phyloP scores from a whole-genome alignment of 805 yeast genomes.

The Hanseniaspora mollemarum region DNA sequence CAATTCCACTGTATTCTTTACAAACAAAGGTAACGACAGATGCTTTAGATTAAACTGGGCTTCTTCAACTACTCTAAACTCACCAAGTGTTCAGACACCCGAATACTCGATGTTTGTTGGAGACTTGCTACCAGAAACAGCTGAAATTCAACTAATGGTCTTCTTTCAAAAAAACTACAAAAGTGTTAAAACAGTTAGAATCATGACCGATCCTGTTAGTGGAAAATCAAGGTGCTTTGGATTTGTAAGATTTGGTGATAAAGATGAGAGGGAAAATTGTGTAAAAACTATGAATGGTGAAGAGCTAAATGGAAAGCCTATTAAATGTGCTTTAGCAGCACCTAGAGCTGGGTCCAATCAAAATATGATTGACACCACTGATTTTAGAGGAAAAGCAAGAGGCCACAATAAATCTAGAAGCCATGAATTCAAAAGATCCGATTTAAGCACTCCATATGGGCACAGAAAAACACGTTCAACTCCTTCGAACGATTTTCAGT shows the following conservation, averaged over 20 bases:
- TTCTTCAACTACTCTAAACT: slow-evolving; percentile 61
- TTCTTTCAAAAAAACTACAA: slow-evolving; percentile 55
- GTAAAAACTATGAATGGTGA: slow-evolving; percentile 65
- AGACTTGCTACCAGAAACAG: slow-evolving; percentile 63
- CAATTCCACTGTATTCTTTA: slow-evolving; percentile 17
- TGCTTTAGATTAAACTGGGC: slow-evolving; percentile 75
- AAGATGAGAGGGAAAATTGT: slow-evolving; percentile 56
- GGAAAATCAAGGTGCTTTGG: slow-evolving; percentile 74
- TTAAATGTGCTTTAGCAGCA: slow-evolving; percentile 69
- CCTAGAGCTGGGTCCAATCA: slow-evolving; percentile 36
- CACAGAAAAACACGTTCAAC: slow-evolving; percentile 7
- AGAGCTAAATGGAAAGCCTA: slow-evolving; percentile 67
- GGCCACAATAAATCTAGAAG: slow-evolving; percentile 16
- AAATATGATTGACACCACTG: slow-evolving; percentile 15
- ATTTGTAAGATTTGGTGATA: slow-evolving; percentile 63
- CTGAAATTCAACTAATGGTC: slow-evolving; percentile 66
- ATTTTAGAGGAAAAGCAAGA: neutral
- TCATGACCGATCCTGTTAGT: slow-evolving; percentile 74
- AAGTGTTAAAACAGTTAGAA: slow-evolving; percentile 67
- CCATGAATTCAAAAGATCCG: neutral
- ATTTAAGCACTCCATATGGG: slow-evolving; percentile 2
- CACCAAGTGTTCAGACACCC: slow-evolving; percentile 62
- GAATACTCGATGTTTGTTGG: slow-evolving; percentile 76
- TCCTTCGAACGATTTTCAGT: neutral
- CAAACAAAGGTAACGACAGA: slow-evolving; percentile 38